Base-by-base conservation (phyloP, 2,329 filamentous ascomycete species). In the Didymella keratinophila region DNA sequence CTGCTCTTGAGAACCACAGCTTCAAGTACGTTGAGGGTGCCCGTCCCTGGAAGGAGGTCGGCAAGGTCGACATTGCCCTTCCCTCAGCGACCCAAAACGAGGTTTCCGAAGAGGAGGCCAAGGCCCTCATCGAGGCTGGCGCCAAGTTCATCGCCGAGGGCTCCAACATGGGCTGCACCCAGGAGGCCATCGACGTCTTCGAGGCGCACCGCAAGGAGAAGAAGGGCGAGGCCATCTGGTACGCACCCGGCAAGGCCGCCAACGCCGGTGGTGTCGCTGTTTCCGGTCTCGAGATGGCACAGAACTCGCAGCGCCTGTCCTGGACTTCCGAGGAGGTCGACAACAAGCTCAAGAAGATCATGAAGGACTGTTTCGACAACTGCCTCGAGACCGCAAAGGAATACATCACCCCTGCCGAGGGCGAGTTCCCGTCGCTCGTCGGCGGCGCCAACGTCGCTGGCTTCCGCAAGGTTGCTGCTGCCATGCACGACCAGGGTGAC, bases 111-210 rank as follows among this genome's bases (percentile, higher is more conserved):
- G 92, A 95, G 71, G 95, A 99, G 84, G 95, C 93, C 52, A 83
- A 92, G 82, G 87, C 86, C 18, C 87, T 98, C 43, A 87, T 97
- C 59, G 84, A 84, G 48, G 86, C 85, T 59, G 94, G 94, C 68
- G 86, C 85, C 75, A 87, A 89, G 77, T 96, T 92, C 83, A 89
- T 98, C 67, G 95, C 95, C 58, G 95, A 99, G 83, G 95, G 95
- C 56, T 95, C 90, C 81, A 98, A 98, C 87, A 98, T 99, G 95
- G 95, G 95, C 65, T 97, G 93, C 85, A 97, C 93, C 32, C 92
- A 95, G 81, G 93, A 91, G 66, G 94, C 94, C 68, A 97, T 99
- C 73, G 91, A 97, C 73, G 83, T 92, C 66, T 98, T 98, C 78
- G 94, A 98, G 86, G 86, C 84, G 18, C 83, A 88, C 72, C 86